phyloP scores from a whole-genome alignment of 208 protist species.

The Eutreptiella sp. region DNA sequence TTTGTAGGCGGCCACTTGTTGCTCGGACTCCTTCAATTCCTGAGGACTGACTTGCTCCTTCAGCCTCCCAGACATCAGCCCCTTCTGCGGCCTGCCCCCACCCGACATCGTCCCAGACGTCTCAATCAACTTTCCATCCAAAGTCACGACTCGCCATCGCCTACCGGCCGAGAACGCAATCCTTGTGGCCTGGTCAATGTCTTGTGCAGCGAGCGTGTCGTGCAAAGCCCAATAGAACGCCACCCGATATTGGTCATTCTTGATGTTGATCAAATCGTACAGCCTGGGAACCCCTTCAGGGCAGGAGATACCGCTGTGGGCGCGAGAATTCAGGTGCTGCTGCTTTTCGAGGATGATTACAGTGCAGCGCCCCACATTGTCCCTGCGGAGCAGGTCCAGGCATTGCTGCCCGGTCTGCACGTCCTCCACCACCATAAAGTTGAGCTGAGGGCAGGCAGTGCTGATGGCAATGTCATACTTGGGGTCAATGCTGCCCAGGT shows the following conservation, averaged over 20 bases:
- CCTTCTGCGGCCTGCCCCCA: too few species aligned
- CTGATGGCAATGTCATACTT: conserved; percentile 95
- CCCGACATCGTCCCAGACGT: conserved; percentile 94
- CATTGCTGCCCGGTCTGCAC: conserved; percentile 74
- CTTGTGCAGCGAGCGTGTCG: conserved; percentile 92
- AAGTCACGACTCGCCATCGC: conserved; percentile 89
- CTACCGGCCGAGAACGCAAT: conserved; percentile 59
- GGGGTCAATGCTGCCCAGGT: conserved; percentile 93
- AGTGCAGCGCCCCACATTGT: conserved; percentile 89
- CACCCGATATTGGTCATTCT: conserved; percentile 65
- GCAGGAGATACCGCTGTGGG: conserved; percentile 8
- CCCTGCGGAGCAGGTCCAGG: conserved; percentile 78
- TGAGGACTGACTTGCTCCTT: background rate
- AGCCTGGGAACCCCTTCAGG: conserved; percentile 52
- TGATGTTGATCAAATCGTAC: conserved; percentile 86
- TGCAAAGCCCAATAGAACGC: conserved; percentile 94
- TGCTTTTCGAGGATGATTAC: conserved; percentile 96
- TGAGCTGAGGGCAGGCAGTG: conserved; percentile 82
- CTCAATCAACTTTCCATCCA: conserved; percentile 94
- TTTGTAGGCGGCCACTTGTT: conserved; percentile 13
- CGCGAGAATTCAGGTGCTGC: conserved; percentile 48
- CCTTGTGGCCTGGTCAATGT: conserved; percentile 76
- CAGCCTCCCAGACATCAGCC: too few species aligned
- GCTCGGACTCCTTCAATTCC: background rate
- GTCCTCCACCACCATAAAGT: conserved; percentile 96